These are phyloP conservation scores for Metschnikowia cubensis DNA, from an alignment of 805 yeast genomes.

Conservation along the genomic window DNA sequence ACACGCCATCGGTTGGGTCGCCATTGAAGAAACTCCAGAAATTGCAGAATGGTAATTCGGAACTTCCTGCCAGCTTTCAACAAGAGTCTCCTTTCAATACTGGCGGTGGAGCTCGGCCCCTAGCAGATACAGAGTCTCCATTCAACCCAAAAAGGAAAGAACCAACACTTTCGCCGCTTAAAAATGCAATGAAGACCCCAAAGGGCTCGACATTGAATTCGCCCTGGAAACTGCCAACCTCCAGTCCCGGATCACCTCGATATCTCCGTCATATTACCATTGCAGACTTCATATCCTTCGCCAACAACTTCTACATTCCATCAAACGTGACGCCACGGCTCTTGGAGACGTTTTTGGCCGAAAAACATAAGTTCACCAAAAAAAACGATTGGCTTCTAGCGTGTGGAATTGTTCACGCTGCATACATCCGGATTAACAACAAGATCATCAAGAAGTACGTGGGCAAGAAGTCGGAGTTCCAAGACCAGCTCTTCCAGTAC, in stretches of 20 bases:
- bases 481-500: conserved; percentile 47
- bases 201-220: conserved; percentile 10
- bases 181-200: conserved; percentile 22
- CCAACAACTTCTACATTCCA: conserved; percentile 64
- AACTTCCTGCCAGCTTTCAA: conserved; percentile 1
- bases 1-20: conserved; percentile 33
- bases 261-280: conserved; percentile 23
- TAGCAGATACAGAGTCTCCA: conserved; percentile 12
- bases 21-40: conserved; percentile 36
- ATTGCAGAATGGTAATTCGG: conserved; percentile 14
- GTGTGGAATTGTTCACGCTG: conserved; percentile 61
- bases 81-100: conserved; percentile 13
- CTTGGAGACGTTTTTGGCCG: conserved; percentile 46
- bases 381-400: conserved; percentile 66
- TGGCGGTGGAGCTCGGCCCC: neutral
- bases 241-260: conserved; percentile 8
- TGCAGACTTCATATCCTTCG: conserved; percentile 41
- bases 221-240: conserved; percentile 6
- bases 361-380: conserved; percentile 47
- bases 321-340: conserved; percentile 47
- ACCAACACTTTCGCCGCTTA: neutral
- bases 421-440: conserved; percentile 52
- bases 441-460: conserved; percentile 41
- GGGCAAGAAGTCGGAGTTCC: conserved; percentile 46
- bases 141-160: conserved; percentile 7